Evolutionary conservation across 768 basidiomycete species (phyloP).

Genomic region (Leucocoprinus leucothites): DNA sequence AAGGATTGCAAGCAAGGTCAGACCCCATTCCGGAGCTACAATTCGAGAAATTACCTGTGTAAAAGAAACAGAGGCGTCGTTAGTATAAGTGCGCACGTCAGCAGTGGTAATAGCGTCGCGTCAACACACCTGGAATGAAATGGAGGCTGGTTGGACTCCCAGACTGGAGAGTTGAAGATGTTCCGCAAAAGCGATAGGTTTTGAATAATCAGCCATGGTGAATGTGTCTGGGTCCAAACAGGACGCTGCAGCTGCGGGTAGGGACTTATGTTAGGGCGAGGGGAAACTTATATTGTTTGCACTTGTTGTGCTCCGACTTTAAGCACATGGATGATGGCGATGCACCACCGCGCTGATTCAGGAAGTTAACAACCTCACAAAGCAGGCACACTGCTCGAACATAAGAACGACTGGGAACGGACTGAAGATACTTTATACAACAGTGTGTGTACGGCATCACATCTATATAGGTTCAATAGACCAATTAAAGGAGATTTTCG

Average conservation of each 20-base stretch:
- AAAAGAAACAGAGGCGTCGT: conserved; percentile 14
- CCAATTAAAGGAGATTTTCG: too few species aligned
- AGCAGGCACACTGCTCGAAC: too few species aligned
- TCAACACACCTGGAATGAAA: conserved; percentile 86
- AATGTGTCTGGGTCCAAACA: conserved; percentile 12
- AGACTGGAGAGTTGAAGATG: conserved; percentile 93
- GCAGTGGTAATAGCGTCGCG: conserved; percentile 27
- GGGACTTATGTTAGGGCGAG: conserved; percentile 3
- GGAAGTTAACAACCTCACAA: too few species aligned
- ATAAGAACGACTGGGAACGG: too few species aligned
- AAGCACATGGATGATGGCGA: too few species aligned
- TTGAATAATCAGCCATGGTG: conserved; percentile 50
- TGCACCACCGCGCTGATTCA: too few species aligned
- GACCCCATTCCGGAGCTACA: not conserved
- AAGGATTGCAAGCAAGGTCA: conserved; percentile 1
- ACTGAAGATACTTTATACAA: too few species aligned
- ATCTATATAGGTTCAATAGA: too few species aligned
- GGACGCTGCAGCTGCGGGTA: conserved; percentile 10
- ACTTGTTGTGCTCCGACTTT: conserved; percentile 5
- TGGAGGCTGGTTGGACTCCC: conserved; percentile 94
- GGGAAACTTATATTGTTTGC: conserved; percentile 11
- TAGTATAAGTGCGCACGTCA: conserved; percentile 33
- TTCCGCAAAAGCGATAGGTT: conserved; percentile 88
- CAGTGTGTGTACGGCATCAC: too few species aligned
- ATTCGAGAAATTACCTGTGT: conserved; percentile 25